Base-by-base conservation (phyloP, 805 yeast genomes). In the Candida ulmi region DNA sequence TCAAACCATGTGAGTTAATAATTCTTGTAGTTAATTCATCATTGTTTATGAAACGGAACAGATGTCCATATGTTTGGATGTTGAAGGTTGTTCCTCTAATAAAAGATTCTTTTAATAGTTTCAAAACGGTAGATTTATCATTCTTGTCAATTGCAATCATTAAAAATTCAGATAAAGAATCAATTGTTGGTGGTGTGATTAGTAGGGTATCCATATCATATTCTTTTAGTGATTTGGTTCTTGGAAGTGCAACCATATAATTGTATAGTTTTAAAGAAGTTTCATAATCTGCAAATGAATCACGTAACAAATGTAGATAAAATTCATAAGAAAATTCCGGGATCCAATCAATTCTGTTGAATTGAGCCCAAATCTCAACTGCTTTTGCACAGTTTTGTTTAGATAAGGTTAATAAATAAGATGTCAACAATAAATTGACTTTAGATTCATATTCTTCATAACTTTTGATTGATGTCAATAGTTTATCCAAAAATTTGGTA, bases 401-500 rank as follows among this genome's bases (percentile, higher is more conserved):
- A 2, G 68, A 57, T 17, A 66, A 50, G 11, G 71, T 55, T 7
- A 61, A 48, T 19, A 76, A 45, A 45, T 71, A 77, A 11, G 64
- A 58, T 2, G 80, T 68, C 26, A 76, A 48, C 9, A 77, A 52
- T 32, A 57, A 37, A 1, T 72, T 62, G 17, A 75, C 60, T 39
- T 64, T 62, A 8, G 54, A 33, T 21, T 57, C 55, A 16, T 54
- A 51, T 12, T 64, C 62, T 28, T 57, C 54, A 36, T 60, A 58
- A 17, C 57, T 50, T 49, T 65, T 66, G 48, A 68, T 68, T 33
- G 74, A 72, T 0, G 65, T 48, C 31, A 82, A 55, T 6, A 81
- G 63, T 30, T 68, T 63, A 52, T 82, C 84, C 49, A 83, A 60
- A 40, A 81, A 69, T 42, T 71, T 65, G 1, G 82, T 69, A 4